Conservation (phyloP, 371 early-diverging fungal genomes). For the Rhizomucor pusillus region DNA sequence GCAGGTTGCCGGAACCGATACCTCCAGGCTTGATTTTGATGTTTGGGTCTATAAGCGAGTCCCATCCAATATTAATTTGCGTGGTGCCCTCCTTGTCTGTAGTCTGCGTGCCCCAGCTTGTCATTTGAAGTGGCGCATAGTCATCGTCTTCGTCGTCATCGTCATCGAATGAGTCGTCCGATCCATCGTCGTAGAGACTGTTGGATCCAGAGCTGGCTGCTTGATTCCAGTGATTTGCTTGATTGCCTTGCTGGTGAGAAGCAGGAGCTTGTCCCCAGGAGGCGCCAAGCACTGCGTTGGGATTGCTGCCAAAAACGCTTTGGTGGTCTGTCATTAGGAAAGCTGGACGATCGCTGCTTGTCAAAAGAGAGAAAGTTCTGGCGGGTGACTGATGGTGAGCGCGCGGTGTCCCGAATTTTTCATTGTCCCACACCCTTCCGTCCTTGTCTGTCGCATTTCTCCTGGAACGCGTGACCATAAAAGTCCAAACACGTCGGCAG, state of each 20-base stretch:
- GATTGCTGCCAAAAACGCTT: not conserved
- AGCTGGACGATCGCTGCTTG: no score
- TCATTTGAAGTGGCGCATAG: slow-evolving; percentile 14
- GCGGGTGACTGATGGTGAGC: no score
- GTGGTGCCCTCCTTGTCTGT: slow-evolving; percentile 16
- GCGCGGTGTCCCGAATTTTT: no score
- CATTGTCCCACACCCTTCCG: no score
- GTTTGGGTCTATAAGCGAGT: slow-evolving; percentile 37
- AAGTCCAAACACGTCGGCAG: no score
- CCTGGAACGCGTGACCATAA: no score
- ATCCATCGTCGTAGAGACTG: slow-evolving; percentile 4
- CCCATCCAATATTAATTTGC: slow-evolving; percentile 34
- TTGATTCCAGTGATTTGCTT: not conserved
- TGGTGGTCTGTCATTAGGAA: slow-evolving; percentile 3
- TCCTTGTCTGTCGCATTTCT: no score
- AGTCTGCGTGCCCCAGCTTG: slow-evolving; percentile 15
- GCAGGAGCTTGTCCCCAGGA: no score
- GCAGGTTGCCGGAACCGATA: slow-evolving; percentile 45
- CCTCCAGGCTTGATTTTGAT: slow-evolving; percentile 34
- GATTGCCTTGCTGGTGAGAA: not conserved
- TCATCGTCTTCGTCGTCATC: slow-evolving; percentile 20
- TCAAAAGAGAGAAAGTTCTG: no score
- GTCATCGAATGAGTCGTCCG: slow-evolving; percentile 5
- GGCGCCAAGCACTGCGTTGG: no score
- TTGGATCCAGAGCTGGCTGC: not conserved